A percentile compares a stretch with the other conserved stretches of the same genome.
phyloP scores from a whole-genome alignment of 2,329 filamentous ascomycete species.

The Alternaria brassicae region DNA sequence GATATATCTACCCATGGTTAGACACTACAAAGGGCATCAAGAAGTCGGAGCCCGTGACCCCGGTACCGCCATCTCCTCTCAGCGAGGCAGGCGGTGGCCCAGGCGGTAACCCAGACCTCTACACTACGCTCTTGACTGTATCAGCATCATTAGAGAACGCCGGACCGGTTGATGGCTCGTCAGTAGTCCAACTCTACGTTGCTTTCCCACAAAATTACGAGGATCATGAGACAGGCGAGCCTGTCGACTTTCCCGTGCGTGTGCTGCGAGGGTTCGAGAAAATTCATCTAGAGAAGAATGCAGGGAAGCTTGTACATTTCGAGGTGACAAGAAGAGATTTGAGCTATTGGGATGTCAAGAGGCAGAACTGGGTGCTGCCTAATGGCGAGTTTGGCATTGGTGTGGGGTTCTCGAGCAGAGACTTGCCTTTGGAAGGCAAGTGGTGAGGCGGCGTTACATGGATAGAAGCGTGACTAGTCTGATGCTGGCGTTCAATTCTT shows the following conservation, averaged over 20 bases:
- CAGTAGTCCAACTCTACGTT: constrained; percentile 66
- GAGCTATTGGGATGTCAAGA: constrained; percentile 51
- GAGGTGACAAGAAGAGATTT: constrained; percentile 51
- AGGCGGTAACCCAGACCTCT: constrained; percentile 72
- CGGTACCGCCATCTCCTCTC: constrained; percentile 60
- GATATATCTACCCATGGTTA: constrained; percentile 78
- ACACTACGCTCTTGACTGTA: constrained; percentile 62
- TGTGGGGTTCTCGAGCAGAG: constrained; percentile 46
- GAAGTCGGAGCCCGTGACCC: constrained; percentile 58
- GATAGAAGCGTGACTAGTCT: constrained; percentile 1
- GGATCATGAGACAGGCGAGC: constrained; percentile 53
- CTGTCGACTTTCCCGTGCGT: constrained; percentile 64
- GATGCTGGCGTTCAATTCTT: neutral
- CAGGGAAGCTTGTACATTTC: constrained; percentile 42
- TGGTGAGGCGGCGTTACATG: constrained; percentile 28
- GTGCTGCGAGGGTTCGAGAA: constrained; percentile 56
- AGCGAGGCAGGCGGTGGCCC: constrained; percentile 74
- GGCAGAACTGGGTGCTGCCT: constrained; percentile 53
- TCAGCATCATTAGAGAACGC: constrained; percentile 66
- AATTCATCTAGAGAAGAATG: constrained; percentile 39
- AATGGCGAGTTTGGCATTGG: constrained; percentile 39
- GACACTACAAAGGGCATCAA: constrained; percentile 58
- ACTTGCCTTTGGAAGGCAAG: constrained; percentile 40
- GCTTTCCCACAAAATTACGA: constrained; percentile 54
- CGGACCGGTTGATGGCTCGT: constrained; percentile 61